Percentiles rank a stretch among this genome's conserved stretches.
phyloP scores from a whole-genome alignment of 371 early-diverging fungal genomes.

The Mortierella sp. region DNA sequence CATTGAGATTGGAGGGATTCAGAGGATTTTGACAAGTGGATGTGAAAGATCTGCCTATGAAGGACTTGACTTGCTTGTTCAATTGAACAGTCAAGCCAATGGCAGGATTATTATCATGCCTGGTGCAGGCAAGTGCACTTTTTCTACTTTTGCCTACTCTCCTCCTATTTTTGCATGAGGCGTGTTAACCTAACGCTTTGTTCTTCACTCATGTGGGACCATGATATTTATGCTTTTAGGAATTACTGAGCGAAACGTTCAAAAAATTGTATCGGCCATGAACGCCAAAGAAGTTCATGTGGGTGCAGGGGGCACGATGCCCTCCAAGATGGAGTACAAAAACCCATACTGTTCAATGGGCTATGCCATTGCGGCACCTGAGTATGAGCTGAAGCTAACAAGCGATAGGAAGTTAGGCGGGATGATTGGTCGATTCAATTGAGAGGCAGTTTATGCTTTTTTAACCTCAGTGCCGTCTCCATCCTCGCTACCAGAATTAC shows the following conservation, averaged over 20 bases:
- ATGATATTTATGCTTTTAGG: constrained; percentile 19
- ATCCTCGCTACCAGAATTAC: too few species aligned
- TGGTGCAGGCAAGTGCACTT: constrained; percentile 57
- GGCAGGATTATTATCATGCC: constrained; percentile 63
- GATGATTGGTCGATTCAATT: constrained; percentile 12
- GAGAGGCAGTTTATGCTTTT: not conserved
- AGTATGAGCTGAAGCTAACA: constrained; percentile 36
- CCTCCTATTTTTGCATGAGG: not conserved
- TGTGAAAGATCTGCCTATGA: constrained; percentile 64
- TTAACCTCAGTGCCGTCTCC: too few species aligned
- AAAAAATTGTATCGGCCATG: constrained; percentile 42
- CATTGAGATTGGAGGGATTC: constrained; percentile 61
- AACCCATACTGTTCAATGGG: constrained; percentile 52
- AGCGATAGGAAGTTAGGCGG: constrained; percentile 38
- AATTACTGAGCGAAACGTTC: constrained; percentile 46
- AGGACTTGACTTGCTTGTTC: constrained; percentile 58
- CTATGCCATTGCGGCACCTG: constrained; percentile 43
- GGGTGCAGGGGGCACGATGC: constrained; percentile 44
- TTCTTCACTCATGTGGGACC: not conserved
- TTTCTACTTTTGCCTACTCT: not conserved
- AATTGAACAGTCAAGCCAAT: constrained; percentile 52
- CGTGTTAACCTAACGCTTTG: not conserved
- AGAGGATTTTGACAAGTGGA: constrained; percentile 67
- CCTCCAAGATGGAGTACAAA: constrained; percentile 45
- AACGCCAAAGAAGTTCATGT: constrained; percentile 52